Evolutionary conservation across 2,329 filamentous ascomycete genomes (phyloP).

Genomic region (Xylariaceae sp.): DNA sequence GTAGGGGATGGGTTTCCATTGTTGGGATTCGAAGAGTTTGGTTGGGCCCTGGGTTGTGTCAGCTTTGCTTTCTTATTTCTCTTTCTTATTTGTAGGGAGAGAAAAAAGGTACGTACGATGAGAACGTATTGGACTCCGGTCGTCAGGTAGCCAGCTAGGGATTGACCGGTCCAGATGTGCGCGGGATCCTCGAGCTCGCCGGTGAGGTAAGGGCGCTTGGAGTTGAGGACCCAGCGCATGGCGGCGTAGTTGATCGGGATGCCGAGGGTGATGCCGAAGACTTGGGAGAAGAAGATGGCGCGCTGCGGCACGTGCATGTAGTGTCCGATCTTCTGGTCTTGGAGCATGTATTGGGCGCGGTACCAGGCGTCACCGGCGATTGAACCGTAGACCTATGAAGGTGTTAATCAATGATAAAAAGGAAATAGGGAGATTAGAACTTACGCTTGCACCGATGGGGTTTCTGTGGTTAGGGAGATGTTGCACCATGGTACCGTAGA

Average conservation of each 20-base stretch:
- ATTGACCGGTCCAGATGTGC: slow-evolving; percentile 58
- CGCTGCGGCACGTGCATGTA: slow-evolving; percentile 58
- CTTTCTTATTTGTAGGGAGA: neutral
- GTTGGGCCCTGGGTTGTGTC: slow-evolving; percentile 37
- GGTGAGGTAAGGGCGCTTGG: slow-evolving; percentile 51
- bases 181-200: slow-evolving; percentile 48
- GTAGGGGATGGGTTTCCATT: slow-evolving; percentile 46
- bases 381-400: slow-evolving; percentile 44
- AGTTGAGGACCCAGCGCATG: slow-evolving; percentile 54
- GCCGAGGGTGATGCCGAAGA: slow-evolving; percentile 54
- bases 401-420: neutral
- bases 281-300: slow-evolving; percentile 55
- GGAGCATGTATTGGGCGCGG: slow-evolving; percentile 51
- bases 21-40: slow-evolving; percentile 43
- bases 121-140: slow-evolving; percentile 57
- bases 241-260: slow-evolving; percentile 58
- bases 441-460: slow-evolving; percentile 49
- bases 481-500: slow-evolving; percentile 57
- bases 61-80: neutral
- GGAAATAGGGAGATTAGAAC: neutral
- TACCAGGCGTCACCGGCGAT: slow-evolving; percentile 61
- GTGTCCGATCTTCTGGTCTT: slow-evolving; percentile 60
- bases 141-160: slow-evolving; percentile 46
- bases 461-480: slow-evolving; percentile 47
- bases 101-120: slow-evolving; percentile 35